Base-by-base conservation (phyloP, 2,329 filamentous ascomycete species). In the Westerdykella sp. region DNA sequence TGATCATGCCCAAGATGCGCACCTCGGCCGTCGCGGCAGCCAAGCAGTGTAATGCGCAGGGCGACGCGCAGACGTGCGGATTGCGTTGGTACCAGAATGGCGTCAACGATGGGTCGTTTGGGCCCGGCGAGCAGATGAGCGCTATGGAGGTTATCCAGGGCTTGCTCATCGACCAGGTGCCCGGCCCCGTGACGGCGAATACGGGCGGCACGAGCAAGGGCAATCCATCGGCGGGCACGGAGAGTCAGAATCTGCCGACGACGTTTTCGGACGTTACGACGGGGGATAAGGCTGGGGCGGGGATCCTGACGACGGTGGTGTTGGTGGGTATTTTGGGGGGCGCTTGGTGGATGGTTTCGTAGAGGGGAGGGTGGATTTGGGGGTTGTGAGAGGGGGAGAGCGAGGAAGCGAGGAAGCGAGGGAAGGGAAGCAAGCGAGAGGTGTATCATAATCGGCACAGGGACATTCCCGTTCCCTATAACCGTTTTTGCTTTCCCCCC, bases 251-350 rank as follows among this genome's bases (percentile, higher is more conserved):
- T 30, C 54, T 56, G 1, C 60, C 67, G 6, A 45, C 62, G 16
- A 50, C 43, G 1, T 60, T 59, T 44, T 49, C 62, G 25, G 41
- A 42, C 1, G 73, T 82, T 28, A 79, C 77, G 2, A 73, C 72
- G 1, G 80, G 74, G 6, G 85, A 90, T 57, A 78, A 72, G 48
- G 83, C 78, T 6, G 87, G 84, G 10, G 85, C 85, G 31, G 78
- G 78, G 10, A 76, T 88, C 46, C 49, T 80, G 40, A 90, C 85
- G 1, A 63, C 78, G 2, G 39, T 81, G 5, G 62, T 83, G 3
- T 60, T 87, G 1, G 56, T 74, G 5, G 66, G 72, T 6, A 68
- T 85, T 32, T 47, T 83, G 18, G 72, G 72, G 1, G 78, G 78
- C n/a, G 71, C 70, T 31, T 74, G 71, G 65, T 77, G 76, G 69